These are phyloP conservation scores for Aspergillus sergii DNA, from an alignment of 2,329 filamentous ascomycete species.

Conservation along the genomic window DNA sequence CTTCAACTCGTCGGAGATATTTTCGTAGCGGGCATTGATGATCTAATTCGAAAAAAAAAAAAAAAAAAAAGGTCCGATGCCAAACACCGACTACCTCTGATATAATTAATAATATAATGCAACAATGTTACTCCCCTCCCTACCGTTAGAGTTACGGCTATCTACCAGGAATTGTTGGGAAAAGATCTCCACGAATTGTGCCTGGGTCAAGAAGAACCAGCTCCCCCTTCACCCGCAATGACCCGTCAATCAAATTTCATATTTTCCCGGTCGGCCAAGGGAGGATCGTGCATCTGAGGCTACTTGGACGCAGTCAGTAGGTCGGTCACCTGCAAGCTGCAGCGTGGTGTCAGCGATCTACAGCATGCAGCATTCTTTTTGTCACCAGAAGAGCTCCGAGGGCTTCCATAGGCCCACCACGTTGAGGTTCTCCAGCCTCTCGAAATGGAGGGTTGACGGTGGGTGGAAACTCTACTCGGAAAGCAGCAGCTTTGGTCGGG, in stretches of 20 bases:
- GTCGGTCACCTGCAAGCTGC: conserved; percentile 20
- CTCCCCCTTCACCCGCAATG: conserved; percentile 1
- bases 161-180: conserved; percentile 5
- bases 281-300: conserved; percentile 15
- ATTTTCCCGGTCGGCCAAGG: conserved; percentile 11
- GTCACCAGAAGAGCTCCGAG: conserved; percentile 13
- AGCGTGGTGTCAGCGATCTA: conserved; percentile 19
- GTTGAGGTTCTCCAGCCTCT: neutral
- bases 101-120: neutral
- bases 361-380: conserved; percentile 14
- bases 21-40: neutral
- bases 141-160: neutral
- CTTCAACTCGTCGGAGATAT: neutral
- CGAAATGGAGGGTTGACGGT: neutral
- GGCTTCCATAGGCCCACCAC: conserved; percentile 6
- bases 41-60: no score
- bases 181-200: conserved; percentile 14
- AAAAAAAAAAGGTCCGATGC: neutral
- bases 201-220: neutral
- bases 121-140: neutral
- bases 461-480: conserved; percentile 5
- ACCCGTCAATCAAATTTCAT: conserved; percentile 9
- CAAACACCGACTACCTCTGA: no score
- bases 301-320: conserved; percentile 16
- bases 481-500: neutral